Percentiles rank a stretch among this genome's conserved stretches.
Evolutionary conservation across 2,329 filamentous ascomycete genomes (phyloP).

Genomic region (Alternaria hordeiaustralica): DNA sequence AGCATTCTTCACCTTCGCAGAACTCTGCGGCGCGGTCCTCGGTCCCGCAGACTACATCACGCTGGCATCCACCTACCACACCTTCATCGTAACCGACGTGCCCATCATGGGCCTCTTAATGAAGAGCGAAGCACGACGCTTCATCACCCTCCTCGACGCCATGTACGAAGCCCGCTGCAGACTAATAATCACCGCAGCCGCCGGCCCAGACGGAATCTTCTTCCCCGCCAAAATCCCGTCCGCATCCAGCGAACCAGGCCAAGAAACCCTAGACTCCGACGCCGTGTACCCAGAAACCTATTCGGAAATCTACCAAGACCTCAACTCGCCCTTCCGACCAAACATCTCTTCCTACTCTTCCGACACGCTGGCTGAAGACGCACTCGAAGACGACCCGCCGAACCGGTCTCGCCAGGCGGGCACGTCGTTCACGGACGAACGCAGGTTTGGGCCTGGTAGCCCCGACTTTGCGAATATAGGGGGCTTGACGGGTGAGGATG

Average conservation of each 20-base stretch:
- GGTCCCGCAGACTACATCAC: slow-evolving; percentile 85
- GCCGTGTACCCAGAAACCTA: slow-evolving; percentile 70
- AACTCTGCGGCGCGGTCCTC: slow-evolving; percentile 68
- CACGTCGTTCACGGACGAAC: slow-evolving; percentile 38
- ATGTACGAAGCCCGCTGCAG: slow-evolving; percentile 80
- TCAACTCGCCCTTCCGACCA: slow-evolving; percentile 76
- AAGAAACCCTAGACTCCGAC: slow-evolving; percentile 48
- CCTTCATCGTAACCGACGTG: slow-evolving; percentile 74
- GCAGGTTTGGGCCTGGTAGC: slow-evolving; percentile 17
- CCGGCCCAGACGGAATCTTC: slow-evolving; percentile 75
- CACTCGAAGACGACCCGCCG: slow-evolving; percentile 59
- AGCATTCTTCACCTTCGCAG: slow-evolving; percentile 70
- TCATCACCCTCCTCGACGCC: slow-evolving; percentile 82
- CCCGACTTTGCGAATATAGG: slow-evolving; percentile 71
- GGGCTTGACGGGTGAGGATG: slow-evolving; percentile 80
- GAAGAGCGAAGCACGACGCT: slow-evolving; percentile 81
- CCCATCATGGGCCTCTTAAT: slow-evolving; percentile 70
- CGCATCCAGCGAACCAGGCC: slow-evolving; percentile 3
- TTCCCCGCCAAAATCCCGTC: slow-evolving; percentile 61
- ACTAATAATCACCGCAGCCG: slow-evolving; percentile 70
- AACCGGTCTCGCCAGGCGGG: slow-evolving; percentile 47
- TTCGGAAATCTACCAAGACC: slow-evolving; percentile 79
- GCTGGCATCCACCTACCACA: slow-evolving; percentile 80
- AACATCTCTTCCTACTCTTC: slow-evolving; percentile 72
- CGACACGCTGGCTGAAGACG: slow-evolving; percentile 49